Evolutionary conservation across 192 early-diverging fungal genomes (phyloP).

Genomic region (Phlyctochytrium planicorne): DNA sequence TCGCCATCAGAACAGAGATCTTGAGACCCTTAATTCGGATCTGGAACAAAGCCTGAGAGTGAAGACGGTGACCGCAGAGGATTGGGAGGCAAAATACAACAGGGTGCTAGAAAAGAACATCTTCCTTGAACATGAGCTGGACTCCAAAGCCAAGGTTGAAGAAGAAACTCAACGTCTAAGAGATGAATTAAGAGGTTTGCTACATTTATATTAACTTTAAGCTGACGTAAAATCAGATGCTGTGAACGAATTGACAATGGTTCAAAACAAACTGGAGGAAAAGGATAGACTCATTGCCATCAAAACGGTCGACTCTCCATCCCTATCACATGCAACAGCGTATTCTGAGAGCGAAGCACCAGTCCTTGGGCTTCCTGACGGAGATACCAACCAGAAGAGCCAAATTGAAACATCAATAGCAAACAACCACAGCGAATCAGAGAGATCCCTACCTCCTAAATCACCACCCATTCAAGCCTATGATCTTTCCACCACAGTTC

Average conservation of each 20-base stretch:
- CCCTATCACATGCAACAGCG: background rate
- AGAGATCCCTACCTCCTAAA: no score
- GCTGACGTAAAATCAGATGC: background rate
- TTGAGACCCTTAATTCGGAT: background rate
- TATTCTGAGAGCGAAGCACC: background rate
- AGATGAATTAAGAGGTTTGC: conserved; percentile 1
- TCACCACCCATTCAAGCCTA: background rate
- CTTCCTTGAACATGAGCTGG: conserved; percentile 1
- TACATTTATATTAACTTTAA: background rate
- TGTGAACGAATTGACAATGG: background rate
- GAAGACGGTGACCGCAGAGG: background rate
- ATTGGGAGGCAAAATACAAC: background rate
- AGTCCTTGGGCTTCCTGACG: no score
- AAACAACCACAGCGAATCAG: no score
- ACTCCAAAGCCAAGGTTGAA: background rate
- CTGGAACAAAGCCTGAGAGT: background rate
- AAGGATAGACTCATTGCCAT: background rate
- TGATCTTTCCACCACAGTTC: background rate
- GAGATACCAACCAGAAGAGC: background rate
- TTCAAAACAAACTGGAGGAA: background rate
- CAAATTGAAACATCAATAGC: background rate
- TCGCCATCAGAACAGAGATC: background rate
- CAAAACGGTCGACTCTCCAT: background rate
- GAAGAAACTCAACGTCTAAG: conserved; percentile 1
- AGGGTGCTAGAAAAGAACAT: background rate